Conservation (phyloP, 75 land plant genomes). For the Selaginella tamariscina region DNA sequence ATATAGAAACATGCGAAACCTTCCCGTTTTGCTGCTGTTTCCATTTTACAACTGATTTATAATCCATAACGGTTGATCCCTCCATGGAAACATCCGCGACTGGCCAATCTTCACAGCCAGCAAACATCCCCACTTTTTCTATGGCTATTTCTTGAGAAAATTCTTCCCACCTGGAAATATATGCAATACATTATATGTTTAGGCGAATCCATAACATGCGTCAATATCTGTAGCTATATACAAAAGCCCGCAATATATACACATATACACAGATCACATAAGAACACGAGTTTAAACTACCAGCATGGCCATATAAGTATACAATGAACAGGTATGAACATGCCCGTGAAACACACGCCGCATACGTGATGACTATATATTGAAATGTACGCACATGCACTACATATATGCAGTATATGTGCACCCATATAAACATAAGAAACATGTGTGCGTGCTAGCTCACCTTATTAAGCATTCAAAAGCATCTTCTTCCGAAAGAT, state of each 20-base stretch:
- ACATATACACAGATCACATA: too few relatives aligned
- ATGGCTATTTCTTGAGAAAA: conserved; percentile 60
- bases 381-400: too few relatives aligned
- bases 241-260: too few relatives aligned
- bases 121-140: conserved; percentile 73
- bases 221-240: too few relatives aligned
- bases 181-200: not conserved
- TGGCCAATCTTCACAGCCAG: not conserved
- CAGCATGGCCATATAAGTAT: too few relatives aligned
- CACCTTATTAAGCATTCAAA: conserved; percentile 52
- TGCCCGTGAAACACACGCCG: too few relatives aligned
- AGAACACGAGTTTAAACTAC: too few relatives aligned
- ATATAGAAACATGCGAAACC: conserved; percentile 23
- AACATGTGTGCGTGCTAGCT: too few relatives aligned
- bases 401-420: too few relatives aligned
- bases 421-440: not conserved
- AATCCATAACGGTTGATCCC: not conserved
- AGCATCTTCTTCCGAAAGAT: conserved; percentile 32
- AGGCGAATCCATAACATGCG: too few relatives aligned
- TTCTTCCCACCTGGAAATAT: conserved; percentile 52
- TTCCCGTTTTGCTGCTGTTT: not conserved
- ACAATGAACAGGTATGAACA: too few relatives aligned
- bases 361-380: too few relatives aligned
- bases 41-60: conserved; percentile 16
- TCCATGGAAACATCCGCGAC: not conserved